A percentile compares a stretch with the other conserved stretches of the same genome.
phyloP scores from a whole-genome alignment of 495 filamentous ascomycete species.

The Pseudevernia furfuracea region DNA sequence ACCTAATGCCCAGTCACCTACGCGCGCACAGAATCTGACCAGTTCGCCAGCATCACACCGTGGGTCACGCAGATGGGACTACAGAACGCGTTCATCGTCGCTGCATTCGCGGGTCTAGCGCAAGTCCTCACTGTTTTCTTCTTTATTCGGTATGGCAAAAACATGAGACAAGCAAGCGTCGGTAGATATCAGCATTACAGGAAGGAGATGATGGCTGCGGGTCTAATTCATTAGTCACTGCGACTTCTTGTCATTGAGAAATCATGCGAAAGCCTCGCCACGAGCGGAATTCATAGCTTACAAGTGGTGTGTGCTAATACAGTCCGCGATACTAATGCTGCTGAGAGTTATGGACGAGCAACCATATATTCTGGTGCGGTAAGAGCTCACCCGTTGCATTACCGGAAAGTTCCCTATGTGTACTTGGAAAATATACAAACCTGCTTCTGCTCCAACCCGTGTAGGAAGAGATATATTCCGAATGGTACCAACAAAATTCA shows the following conservation, averaged over 20 bases:
- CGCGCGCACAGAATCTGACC: constrained; percentile 5
- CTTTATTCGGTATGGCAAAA: constrained; percentile 49
- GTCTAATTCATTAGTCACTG: constrained; percentile 32
- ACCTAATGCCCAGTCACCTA: neutral
- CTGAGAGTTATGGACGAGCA: no score
- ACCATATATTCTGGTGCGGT: no score
- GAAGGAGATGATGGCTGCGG: constrained; percentile 30
- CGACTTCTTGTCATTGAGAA: neutral
- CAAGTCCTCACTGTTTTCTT: constrained; percentile 46
- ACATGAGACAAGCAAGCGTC: constrained; percentile 33
- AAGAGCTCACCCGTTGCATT: no score
- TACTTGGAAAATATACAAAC: no score
- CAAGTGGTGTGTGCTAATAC: no score
- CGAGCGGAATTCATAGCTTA: neutral
- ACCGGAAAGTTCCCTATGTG: no score
- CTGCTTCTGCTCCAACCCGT: no score
- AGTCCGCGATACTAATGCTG: no score
- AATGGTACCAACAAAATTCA: no score
- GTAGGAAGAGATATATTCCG: no score
- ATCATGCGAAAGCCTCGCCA: neutral
- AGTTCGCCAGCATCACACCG: constrained; percentile 48
- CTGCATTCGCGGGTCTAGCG: constrained; percentile 51
- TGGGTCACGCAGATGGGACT: constrained; percentile 54
- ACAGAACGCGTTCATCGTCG: constrained; percentile 57
- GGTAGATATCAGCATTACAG: constrained; percentile 39